Evolutionary conservation across 306 rosid genomes (phyloP), one percentile per base, ranked within the genome.

Genomic region (Dalbergia cochinchinensis): DNA sequence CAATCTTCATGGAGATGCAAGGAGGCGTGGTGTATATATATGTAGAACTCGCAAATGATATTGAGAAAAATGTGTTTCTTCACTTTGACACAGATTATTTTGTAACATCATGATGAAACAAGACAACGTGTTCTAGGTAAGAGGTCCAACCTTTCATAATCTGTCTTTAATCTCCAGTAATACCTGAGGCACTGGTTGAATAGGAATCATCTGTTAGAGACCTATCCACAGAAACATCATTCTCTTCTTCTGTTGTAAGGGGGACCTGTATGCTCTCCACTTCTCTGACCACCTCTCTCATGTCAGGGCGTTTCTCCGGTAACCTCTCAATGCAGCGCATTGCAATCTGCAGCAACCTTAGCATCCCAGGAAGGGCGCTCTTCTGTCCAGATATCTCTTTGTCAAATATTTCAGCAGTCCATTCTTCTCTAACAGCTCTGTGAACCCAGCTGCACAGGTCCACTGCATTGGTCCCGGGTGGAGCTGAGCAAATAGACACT

Each of bases 371-470:
- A 62, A 26, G 54, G 3, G 91, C 90, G 3, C 45, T 81, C 83
- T 87, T 84, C 35, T 76, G 89, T 19, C 15, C 8, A 1, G 83
- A 76, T 41, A 92, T 83, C 63, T 94, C 97, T 4, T 20, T 54
- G 55, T 94, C 95, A 31, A 94, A 92, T 18, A 92, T 91, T 88
- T 94, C 97, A 3, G 94, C 94, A 0, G 97, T 94, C 99, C 97
- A 94, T 55, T 94, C 99, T 71, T 94, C 97, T 68, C 92, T 83
- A 8, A 91, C 91, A 1, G 95, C 99, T 45, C 86, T 74, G 22
- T 88, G 85, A 33, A 94, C 94, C 99, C 97, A 94, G 41, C 76
- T 79, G 61, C 85, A 85, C 0, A 92, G 78, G 9, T 94, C 90
- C n/a, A 87, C 75, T 0, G 94, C 97, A 10, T 69, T 85, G 1